phyloP scores from a whole-genome alignment of 225 moss, liverwort and hornwort species.

The Pleurozium schreberi region DNA sequence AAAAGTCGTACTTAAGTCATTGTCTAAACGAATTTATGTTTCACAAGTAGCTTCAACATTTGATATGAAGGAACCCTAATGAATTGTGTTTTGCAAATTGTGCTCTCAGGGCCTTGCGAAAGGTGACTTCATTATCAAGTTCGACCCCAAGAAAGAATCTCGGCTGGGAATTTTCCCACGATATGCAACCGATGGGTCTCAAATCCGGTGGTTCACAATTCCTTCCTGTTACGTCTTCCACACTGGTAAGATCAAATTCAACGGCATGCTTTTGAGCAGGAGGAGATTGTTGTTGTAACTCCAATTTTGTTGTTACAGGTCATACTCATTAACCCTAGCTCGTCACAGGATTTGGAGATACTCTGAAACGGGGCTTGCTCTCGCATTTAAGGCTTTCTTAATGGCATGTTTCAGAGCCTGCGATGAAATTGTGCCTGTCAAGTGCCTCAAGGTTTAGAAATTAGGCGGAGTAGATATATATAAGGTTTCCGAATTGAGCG shows the following conservation, averaged over 20 bases:
- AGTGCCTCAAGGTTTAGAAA: neutral
- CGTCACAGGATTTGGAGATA: neutral
- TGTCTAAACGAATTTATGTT: no score
- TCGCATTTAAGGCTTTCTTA: neutral
- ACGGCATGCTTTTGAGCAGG: neutral
- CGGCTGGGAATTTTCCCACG: slow-evolving; percentile 67
- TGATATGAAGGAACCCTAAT: neutral
- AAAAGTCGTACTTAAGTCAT: neutral
- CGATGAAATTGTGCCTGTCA: neutral
- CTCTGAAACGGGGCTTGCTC: neutral
- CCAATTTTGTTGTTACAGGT: neutral
- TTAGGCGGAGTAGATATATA: no score
- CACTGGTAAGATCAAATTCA: neutral
- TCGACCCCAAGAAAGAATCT: slow-evolving; percentile 41
- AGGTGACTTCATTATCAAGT: slow-evolving; percentile 29
- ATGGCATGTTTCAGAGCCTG: neutral
- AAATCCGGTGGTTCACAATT: slow-evolving; percentile 31
- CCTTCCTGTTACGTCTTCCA: slow-evolving; percentile 44
- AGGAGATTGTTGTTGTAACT: neutral
- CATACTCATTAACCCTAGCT: neutral
- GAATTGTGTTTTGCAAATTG: neutral
- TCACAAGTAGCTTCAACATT: neutral
- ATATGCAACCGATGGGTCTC: slow-evolving; percentile 16
- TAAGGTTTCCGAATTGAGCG: no score
- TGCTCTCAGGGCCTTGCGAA: neutral